phyloP scores from a whole-genome alignment of 352 stramenopile species.

The Phytophthora pseudosyringae region DNA sequence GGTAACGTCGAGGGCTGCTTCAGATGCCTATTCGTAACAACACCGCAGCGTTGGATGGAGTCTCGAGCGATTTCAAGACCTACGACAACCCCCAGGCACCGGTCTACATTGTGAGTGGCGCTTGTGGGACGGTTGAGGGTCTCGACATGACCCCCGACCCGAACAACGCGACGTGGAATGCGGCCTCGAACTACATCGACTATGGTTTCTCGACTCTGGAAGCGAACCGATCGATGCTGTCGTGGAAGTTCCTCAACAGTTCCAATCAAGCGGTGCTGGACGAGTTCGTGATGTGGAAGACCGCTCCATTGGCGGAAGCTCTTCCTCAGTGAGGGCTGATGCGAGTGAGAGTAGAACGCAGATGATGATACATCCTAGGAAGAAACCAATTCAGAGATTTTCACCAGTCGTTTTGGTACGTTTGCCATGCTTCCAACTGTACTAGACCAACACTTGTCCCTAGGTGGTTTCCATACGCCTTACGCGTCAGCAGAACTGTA shows the following conservation, averaged over 20 bases:
- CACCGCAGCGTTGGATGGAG: slow-evolving; percentile 26
- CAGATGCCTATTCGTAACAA: slow-evolving; percentile 35
- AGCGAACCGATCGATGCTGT: slow-evolving; percentile 37
- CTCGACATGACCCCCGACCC: slow-evolving; percentile 25
- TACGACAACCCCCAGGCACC: slow-evolving; percentile 45
- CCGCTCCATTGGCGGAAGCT: neutral
- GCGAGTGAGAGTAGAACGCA: too few relatives aligned
- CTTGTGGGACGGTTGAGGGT: slow-evolving; percentile 38
- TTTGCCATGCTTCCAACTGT: too few relatives aligned
- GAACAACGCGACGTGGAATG: slow-evolving; percentile 40
- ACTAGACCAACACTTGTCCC: too few relatives aligned
- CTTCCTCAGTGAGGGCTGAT: too few relatives aligned
- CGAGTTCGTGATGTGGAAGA: slow-evolving; percentile 48
- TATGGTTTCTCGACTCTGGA: slow-evolving; percentile 44
- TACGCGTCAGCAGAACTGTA: slow-evolving; percentile 42
- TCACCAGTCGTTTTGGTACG: too few relatives aligned
- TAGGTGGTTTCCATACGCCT: too few relatives aligned
- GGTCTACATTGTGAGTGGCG: slow-evolving; percentile 47
- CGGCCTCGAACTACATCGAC: slow-evolving; percentile 33
- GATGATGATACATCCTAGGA: too few relatives aligned
- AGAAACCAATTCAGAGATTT: too few relatives aligned
- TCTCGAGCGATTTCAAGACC: slow-evolving; percentile 37
- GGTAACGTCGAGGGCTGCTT: neutral
- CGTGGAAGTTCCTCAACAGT: slow-evolving; percentile 46
- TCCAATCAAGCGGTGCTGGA: slow-evolving; percentile 36